Conservation (phyloP, 208 protist species). For the Acanthamoeba lenticulata region DNA sequence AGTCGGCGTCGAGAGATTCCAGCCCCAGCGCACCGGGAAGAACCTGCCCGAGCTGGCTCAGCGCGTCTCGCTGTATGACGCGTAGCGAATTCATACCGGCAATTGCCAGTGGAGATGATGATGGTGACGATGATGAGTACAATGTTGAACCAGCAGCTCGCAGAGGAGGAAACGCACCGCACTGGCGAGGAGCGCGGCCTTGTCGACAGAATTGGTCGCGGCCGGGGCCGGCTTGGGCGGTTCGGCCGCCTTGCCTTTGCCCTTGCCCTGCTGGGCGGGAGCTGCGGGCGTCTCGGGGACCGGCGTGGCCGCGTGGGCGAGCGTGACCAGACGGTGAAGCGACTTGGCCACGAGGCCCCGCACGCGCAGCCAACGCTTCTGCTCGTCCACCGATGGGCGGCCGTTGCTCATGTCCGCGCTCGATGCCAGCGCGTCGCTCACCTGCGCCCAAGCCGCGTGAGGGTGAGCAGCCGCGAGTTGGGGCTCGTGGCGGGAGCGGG, state of each 20-base stretch:
- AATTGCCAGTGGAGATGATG: too few relatives aligned
- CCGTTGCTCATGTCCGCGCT: slow-evolving; percentile 29
- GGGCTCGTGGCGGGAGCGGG: too few relatives aligned
- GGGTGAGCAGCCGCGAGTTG: too few relatives aligned
- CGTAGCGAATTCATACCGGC: too few relatives aligned
- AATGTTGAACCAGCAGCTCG: too few relatives aligned
- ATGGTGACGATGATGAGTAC: too few relatives aligned
- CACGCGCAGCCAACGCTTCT: slow-evolving; percentile 41
- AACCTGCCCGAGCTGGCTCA: neutral
- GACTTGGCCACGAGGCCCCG: neutral
- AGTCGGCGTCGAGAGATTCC: neutral
- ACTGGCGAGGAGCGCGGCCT: neutral
- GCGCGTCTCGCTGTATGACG: neutral
- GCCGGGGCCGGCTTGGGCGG: neutral
- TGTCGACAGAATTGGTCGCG: neutral
- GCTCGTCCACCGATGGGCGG: neutral
- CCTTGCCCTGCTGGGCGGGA: neutral
- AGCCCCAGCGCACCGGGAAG: neutral
- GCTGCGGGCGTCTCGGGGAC: neutral
- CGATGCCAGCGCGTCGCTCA: neutral
- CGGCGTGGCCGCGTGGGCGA: neutral
- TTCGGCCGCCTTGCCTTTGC: slow-evolving; percentile 11
- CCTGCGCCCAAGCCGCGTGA: neutral
- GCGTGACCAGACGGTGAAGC: neutral
- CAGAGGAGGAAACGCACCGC: neutral